Evolutionary conservation across 495 filamentous ascomycete species (phyloP).

Genomic region (Venustampulla echinocandica): DNA sequence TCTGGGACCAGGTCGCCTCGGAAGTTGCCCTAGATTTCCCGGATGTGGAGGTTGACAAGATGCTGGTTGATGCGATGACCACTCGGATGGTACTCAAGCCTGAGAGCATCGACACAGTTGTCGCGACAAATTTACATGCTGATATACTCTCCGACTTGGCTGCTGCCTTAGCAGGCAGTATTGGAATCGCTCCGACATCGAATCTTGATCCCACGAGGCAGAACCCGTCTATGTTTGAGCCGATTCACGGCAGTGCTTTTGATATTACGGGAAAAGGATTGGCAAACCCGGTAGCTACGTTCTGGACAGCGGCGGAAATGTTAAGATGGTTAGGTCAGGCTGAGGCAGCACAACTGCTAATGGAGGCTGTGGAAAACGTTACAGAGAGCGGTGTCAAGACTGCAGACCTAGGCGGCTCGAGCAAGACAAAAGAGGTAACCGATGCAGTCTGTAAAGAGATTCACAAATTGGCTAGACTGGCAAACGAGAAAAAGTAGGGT

Average conservation of each 20-base stretch:
- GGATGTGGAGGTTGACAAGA: constrained; percentile 46
- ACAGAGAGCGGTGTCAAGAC: constrained; percentile 50
- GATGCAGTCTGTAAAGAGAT: constrained; percentile 53
- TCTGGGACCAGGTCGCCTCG: constrained; percentile 47
- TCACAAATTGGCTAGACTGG: background rate
- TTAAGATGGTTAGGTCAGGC: constrained; percentile 54
- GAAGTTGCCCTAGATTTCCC: constrained; percentile 36
- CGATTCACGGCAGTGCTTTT: constrained; percentile 66
- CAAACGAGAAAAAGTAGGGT: background rate
- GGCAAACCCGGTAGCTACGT: constrained; percentile 63
- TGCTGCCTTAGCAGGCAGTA: constrained; percentile 75
- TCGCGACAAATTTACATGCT: constrained; percentile 49
- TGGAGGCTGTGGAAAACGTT: constrained; percentile 53
- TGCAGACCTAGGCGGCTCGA: constrained; percentile 49
- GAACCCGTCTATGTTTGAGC: constrained; percentile 77
- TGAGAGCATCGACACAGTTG: constrained; percentile 45
- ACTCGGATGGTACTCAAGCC: constrained; percentile 48
- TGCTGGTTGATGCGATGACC: constrained; percentile 55
- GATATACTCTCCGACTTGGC: constrained; percentile 58
- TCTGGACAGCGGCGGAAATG: constrained; percentile 65
- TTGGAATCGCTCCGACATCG: constrained; percentile 70
- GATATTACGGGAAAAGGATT: constrained; percentile 66
- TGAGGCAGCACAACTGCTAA: constrained; percentile 43
- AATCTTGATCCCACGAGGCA: constrained; percentile 57
- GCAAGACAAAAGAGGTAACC: constrained; percentile 50